Percentiles rank a stretch among this genome's conserved stretches.
These are phyloP conservation scores for Aspergillus saccharolyticus DNA, from an alignment of 495 filamentous ascomycete genomes.

Conservation along the genomic window DNA sequence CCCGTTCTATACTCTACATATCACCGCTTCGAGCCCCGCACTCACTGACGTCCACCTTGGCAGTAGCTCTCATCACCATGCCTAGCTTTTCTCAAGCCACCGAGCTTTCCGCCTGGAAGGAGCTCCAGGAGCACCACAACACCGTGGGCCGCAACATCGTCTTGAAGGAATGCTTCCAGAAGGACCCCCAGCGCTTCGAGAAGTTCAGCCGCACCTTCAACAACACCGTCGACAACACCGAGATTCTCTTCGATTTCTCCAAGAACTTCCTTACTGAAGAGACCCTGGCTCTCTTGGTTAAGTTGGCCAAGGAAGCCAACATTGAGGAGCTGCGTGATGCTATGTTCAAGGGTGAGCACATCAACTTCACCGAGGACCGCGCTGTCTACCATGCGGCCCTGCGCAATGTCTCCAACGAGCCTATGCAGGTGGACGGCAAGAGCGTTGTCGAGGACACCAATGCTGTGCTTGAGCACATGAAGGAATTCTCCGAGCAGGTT, in stretches of 20 bases:
- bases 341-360: conserved; percentile 96
- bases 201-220: conserved; percentile 83
- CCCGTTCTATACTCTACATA: conserved; percentile 8
- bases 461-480: conserved; percentile 89
- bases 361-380: conserved; percentile 97
- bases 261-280: conserved; percentile 97
- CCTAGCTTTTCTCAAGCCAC: conserved; percentile 67
- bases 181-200: conserved; percentile 82
- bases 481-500: conserved; percentile 92
- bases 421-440: conserved; percentile 90
- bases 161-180: conserved; percentile 85
- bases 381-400: conserved; percentile 94
- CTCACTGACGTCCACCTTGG: background rate
- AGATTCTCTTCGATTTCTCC: conserved; percentile 96
- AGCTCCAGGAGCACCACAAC: conserved; percentile 83
- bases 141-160: conserved; percentile 80
- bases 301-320: conserved; percentile 85
- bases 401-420: conserved; percentile 77
- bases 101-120: conserved; percentile 76
- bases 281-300: conserved; percentile 76
- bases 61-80: conserved; percentile 33
- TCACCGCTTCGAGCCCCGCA: conserved; percentile 2
- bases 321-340: conserved; percentile 90
- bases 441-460: conserved; percentile 96
- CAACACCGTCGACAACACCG: conserved; percentile 69